Evolutionary conservation across 2,329 filamentous ascomycete genomes (phyloP).

Genomic region (Sclerotinia sclerotiorum): DNA sequence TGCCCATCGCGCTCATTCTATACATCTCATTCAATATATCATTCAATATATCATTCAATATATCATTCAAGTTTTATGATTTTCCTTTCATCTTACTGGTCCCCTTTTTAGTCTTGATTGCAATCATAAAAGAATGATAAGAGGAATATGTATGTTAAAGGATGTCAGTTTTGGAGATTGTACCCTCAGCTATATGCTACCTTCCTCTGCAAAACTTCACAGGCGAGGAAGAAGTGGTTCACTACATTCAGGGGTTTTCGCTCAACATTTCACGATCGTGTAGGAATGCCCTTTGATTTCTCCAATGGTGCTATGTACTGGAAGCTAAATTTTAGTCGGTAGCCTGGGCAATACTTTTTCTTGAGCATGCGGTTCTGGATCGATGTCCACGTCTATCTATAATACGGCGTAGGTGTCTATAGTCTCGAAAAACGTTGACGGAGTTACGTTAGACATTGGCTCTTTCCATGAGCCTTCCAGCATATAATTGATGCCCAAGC

Average conservation of each 20-base stretch:
- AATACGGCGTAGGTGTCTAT: slow-evolving; percentile 18
- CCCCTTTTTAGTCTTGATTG: background rate
- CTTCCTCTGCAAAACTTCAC: background rate
- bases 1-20: background rate
- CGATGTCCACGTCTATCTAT: slow-evolving; percentile 11
- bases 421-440: background rate
- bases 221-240: background rate
- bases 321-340: background rate
- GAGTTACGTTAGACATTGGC: background rate
- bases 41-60: too few relatives aligned
- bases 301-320: background rate
- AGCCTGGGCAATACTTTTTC: background rate
- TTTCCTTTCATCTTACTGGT: background rate
- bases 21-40: background rate
- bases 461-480: slow-evolving; percentile 5
- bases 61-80: background rate
- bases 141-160: background rate
- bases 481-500: background rate
- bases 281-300: background rate
- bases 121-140: background rate
- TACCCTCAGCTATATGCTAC: background rate
- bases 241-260: background rate
- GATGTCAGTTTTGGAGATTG: background rate
- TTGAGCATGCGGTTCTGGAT: background rate
- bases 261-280: background rate